Percentiles rank a stretch among this genome's conserved stretches.
These are phyloP conservation scores for Talaromyces sp. DNA, from an alignment of 2,329 filamentous ascomycete species.

Conservation along the genomic window DNA sequence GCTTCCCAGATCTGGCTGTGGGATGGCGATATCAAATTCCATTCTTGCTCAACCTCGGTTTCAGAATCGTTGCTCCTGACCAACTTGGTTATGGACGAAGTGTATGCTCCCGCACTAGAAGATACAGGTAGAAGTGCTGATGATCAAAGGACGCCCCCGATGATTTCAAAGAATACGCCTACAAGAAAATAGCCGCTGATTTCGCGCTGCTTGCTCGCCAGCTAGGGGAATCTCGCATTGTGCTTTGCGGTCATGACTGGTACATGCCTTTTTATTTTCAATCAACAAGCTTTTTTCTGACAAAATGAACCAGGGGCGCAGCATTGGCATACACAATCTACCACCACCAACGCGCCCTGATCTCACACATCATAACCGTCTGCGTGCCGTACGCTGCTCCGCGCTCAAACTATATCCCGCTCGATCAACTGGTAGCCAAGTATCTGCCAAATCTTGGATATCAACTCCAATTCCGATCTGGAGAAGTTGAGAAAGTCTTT, in stretches of 20 bases:
- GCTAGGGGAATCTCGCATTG: slow-evolving; percentile 56
- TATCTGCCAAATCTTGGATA: slow-evolving; percentile 70
- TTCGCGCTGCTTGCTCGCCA: slow-evolving; percentile 67
- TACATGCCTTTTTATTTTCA: slow-evolving; percentile 20
- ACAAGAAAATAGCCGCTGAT: slow-evolving; percentile 70
- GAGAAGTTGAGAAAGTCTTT: slow-evolving; percentile 59
- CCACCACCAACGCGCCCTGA: slow-evolving; percentile 67
- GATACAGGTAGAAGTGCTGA: neutral
- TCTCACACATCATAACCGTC: slow-evolving; percentile 72
- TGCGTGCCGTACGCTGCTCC: slow-evolving; percentile 72
- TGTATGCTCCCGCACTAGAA: slow-evolving; percentile 35
- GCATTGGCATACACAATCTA: slow-evolving; percentile 69
- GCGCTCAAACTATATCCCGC: slow-evolving; percentile 48
- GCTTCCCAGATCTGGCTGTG: slow-evolving; percentile 77
- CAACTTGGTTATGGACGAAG: slow-evolving; percentile 83
- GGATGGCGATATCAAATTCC: slow-evolving; percentile 92
- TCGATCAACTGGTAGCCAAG: slow-evolving; percentile 58
- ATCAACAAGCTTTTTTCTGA: neutral
- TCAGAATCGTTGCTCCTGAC: slow-evolving; percentile 79
- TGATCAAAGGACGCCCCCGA: slow-evolving; percentile 54
- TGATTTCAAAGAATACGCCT: slow-evolving; percentile 60
- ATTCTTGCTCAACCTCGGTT: slow-evolving; percentile 63
- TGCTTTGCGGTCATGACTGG: slow-evolving; percentile 91
- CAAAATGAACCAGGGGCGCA: slow-evolving; percentile 61
- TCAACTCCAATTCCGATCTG: slow-evolving; percentile 73